Evolutionary conservation across 2,329 filamentous ascomycete species (phyloP), one percentile per base, ranked within the genome.

Genomic region (Mycosphaerella arachidis): DNA sequence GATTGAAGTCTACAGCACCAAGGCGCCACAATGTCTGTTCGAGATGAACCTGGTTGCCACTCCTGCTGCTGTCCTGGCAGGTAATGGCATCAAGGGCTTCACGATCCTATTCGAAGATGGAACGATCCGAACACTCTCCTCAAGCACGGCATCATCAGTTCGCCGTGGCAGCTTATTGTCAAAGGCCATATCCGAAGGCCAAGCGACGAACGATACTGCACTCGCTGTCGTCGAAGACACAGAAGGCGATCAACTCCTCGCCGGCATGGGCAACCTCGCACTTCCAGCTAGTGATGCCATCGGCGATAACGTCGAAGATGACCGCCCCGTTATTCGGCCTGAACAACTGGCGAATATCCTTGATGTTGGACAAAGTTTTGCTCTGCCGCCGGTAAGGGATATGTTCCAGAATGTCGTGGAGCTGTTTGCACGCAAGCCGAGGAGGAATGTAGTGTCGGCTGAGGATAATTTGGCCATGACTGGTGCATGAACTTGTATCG

Each of bases 51-150:
- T 67, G 78, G 84, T 62, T 5, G 55, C 57, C 4, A 54, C 48
- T 7, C 59, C 91, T 10, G 84, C 88, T 24, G 85, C 87, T 12
- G 75, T 96, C 1, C 77, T 91, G 1, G 82, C 90, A 3, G 81
- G 84, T 20, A 78, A 82, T 12, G 81, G 81, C 20, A 84, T 85
- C 1, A 86, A 84, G 50, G 91, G 91, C 4, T 96, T 91, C 72
- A 78, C 94, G 43, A 77, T 88, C 9, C 75, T 96, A 6, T 91
- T 96, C 71, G 82, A 87, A n/a, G 81, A 84, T 0, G 90, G 91
- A 13, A 87, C 90, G 68, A 79, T 96, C 43, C 86, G 85, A 30
- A 69, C 74, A 6, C 67, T 81, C 10, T 72, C 64, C 8, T 60
- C 57, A 18, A 43, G 40, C 46, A 52, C 57, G 7, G 54, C 53